Percentiles rank a stretch among this genome's conserved stretches.
phyloP scores from a whole-genome alignment of 2,329 filamentous ascomycete species.

The Cladosporium velox region DNA sequence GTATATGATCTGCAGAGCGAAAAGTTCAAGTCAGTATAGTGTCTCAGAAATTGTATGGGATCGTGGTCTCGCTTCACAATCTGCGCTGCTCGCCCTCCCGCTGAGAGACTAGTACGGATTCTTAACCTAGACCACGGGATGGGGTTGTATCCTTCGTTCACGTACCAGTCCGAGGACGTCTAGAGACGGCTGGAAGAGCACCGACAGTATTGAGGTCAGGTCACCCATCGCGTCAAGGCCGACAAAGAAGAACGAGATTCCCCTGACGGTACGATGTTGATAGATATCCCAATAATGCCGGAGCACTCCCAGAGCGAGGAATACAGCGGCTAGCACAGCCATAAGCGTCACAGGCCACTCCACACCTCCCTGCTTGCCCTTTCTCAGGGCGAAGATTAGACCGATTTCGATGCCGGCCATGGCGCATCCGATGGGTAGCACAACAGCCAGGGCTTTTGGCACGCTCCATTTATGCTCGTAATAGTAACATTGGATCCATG shows the following conservation, averaged over 20 bases:
- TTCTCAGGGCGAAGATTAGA: conserved; percentile 59
- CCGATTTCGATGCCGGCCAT: conserved; percentile 63
- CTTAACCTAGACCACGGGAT: too few species aligned
- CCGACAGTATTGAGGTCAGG: conserved; percentile 64
- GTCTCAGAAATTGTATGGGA: too few species aligned
- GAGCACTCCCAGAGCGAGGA: conserved; percentile 67
- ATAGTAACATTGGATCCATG: conserved; percentile 60
- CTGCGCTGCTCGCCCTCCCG: too few species aligned
- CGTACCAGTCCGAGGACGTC: conserved; percentile 59
- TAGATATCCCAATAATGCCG: conserved; percentile 72
- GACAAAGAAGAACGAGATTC: conserved; percentile 73
- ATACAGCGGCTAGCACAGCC: conserved; percentile 63
- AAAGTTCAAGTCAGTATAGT: too few species aligned
- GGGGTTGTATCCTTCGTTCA: too few species aligned
- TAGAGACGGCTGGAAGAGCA: conserved; percentile 61
- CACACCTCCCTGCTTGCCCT: conserved; percentile 44
- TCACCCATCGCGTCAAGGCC: conserved; percentile 70
- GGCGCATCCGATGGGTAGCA: conserved; percentile 53
- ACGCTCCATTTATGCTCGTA: conserved; percentile 60
- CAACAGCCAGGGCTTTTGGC: conserved; percentile 50
- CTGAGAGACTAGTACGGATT: too few species aligned
- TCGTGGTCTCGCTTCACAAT: too few species aligned
- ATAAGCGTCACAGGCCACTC: conserved; percentile 67
- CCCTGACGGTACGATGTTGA: conserved; percentile 64
- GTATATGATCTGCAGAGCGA: conserved; percentile 56